Evolutionary conservation across 805 yeast species (phyloP), one percentile per base, ranked within the genome.

Genomic region (Lachancea thermotolerans): DNA sequence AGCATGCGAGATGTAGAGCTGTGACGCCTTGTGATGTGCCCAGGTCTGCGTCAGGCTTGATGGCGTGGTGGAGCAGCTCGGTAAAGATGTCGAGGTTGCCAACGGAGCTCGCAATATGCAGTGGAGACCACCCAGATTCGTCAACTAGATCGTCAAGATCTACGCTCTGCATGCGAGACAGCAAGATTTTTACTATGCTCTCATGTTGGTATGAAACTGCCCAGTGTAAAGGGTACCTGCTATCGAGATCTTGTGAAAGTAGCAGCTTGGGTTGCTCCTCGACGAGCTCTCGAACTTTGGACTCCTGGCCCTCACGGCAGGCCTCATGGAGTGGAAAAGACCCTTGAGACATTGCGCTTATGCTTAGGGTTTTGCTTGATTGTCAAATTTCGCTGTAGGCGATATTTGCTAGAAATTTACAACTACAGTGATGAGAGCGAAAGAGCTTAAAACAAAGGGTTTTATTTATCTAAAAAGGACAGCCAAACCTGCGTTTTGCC

Each of bases 211-310:
- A 72, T 1, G 95, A 77, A 25, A 82, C 78, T 1, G 96, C 96
- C 96, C 96, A 90, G 61, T 87, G 95, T 39, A 89, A 66, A 2
- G 96, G 84, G 2, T 85, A 79, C 51, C 97, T 73, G 1, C 80
- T 82, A 57, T 89, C 96, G 2, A 71, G 74, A 61, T 90, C 97
- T 48, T 62, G 70, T 12, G 56, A 42, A 2, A 73, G 53, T 0
- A 77, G 74, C 11, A 69, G 57, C 29, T 71, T 67, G 7, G 87
- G 82, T 39, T 75, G 62, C 17, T 72, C 68, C 10, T 66, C 63
- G 4, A 86, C 57, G 1, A 82, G 55, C 2, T 73, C 71, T 48
- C 72, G 71, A 10, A 79, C 86, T 5, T 72, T 67, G 15, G 72
- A 62, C 2, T 69, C 55, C 38, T 85, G 73, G 35, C 80, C 80